These are phyloP conservation scores for Neopestalotiopsis rosae DNA, from an alignment of 2,329 filamentous ascomycete genomes.

Conservation along the genomic window DNA sequence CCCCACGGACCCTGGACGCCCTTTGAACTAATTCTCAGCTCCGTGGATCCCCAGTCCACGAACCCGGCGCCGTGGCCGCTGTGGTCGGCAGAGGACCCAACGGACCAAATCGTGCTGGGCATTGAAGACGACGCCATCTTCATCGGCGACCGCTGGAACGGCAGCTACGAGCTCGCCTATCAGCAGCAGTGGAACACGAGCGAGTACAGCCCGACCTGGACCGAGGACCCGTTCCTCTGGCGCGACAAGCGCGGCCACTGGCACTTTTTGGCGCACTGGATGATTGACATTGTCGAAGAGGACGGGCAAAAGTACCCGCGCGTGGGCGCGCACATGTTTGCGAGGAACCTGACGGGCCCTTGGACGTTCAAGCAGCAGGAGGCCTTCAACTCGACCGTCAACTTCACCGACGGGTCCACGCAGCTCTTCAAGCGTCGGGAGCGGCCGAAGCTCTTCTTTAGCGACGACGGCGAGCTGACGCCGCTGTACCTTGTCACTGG, in stretches of 20 bases:
- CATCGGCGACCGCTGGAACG: conserved; percentile 31
- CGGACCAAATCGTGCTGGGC: conserved; percentile 36
- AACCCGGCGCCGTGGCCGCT: conserved; percentile 49
- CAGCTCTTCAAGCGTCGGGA: conserved; percentile 49
- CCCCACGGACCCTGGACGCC: conserved; percentile 26
- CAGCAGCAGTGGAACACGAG: conserved; percentile 8
- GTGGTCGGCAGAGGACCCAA: conserved; percentile 33
- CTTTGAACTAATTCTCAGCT: conserved; percentile 24
- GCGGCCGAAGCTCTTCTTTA: conserved; percentile 54
- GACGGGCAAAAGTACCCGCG: conserved; percentile 30
- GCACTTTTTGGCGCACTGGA: conserved; percentile 34
- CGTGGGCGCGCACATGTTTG: conserved; percentile 31
- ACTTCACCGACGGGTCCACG: conserved; percentile 45
- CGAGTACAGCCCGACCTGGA: conserved; percentile 28
- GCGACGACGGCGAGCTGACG: conserved; percentile 48
- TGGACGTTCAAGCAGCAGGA: conserved; percentile 31
- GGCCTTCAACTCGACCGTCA: conserved; percentile 31
- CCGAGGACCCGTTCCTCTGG: conserved; percentile 37
- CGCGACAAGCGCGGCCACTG: conserved; percentile 34
- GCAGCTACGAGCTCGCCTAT: conserved; percentile 30
- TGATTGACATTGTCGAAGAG: conserved; percentile 31
- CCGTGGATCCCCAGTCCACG: conserved; percentile 30
- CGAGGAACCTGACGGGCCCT: conserved; percentile 25
- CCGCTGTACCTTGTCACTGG: conserved; percentile 53
- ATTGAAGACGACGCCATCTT: conserved; percentile 44